Evolutionary conservation across 495 filamentous ascomycete species (phyloP), one percentile per base, ranked within the genome.

Genomic region (Penicillium diatomitis): DNA sequence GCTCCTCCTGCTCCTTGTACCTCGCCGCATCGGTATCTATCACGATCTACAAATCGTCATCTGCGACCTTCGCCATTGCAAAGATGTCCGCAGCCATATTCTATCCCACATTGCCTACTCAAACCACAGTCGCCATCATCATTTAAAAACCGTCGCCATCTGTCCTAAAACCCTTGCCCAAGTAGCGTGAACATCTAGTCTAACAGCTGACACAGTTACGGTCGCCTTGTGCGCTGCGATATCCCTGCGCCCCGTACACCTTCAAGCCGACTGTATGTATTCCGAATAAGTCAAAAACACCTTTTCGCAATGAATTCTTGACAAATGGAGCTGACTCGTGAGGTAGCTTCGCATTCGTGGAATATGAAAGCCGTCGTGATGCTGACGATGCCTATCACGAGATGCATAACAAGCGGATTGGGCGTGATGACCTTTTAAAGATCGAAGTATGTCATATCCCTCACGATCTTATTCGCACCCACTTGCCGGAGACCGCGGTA

Each of bases 351-450:
- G 92, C 92, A 11, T 99, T 99, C 71, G 92, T 99, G 45, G 92
- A 99, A 71, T 99, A 99, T 68, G 92, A 99, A 74, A 95, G 89
- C 68, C 89, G 92, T 58, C 94, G 92, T 58, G 92, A 99, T 78
- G 90, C 92, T 40, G 92, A 99, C 72, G 92, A 99, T 78, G 92
- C 92, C 32, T 99, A 99, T 64, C 89, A 97, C 69, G 92, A 99
- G 69, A 97, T 99, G 94, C 92, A 99, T 68, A 96, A 96, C 74
- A 95, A 95, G 81, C 88, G 92, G 46, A 90, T 99, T 58, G 90
- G 90, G 38, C 86, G 90, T 46, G 92, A 99, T 66, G 92, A 99
- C 56, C 67, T 95, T 41, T 65, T 99, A 74, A 99, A 99, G 72
- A 97, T 99, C 56, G 92, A 99, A 79, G 92, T 95, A 73, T 59